Base-by-base conservation (phyloP, 371 early-diverging fungal genomes). In the Apophysomyces sp. region DNA sequence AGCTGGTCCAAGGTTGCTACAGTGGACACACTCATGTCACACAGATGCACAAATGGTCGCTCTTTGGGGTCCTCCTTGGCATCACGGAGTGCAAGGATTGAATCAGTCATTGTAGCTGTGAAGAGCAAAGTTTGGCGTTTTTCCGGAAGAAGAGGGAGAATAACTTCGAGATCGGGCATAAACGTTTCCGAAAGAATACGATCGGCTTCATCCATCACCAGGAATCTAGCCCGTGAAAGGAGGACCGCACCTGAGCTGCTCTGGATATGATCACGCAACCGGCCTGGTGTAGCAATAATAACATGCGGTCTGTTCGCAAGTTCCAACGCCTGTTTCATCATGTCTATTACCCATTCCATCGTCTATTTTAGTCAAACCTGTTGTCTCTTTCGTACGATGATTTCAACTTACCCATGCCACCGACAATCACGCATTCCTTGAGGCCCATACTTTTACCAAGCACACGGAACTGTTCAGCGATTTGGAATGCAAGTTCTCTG, bases 201-300 rank as follows among this genome's bases (percentile, higher is more conserved):
- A 86, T 99, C 99, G 3, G 99, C 99, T 81, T 99, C 99, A 83
- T 99, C 99, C 62, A 99, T 81, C 4, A 99, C 95, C 53, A 97
- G 71, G 63, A 80, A 91, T 62, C 72, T 76, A 52, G 82, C 77
- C 4, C 83, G 78, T 27, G 81, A 76, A 44, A 86, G 63, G 41
- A 87, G 69, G 4, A 90, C 77, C 8, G 89, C 90, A 27, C 92
- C 83, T 0, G 87, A 63, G 65, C 86, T 89, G 66, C 88, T 89
- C 30, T 86, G 81, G 32, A 99, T 91, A 74, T 94, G 98, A 76
- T 98, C 98, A 6, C 91, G 93, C 36, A 99, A 80, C 37, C 99
- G 83, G 0, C 99, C 99, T 0, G 99, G 99, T 9, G 99, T 99
- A 6, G 98, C 99, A 55, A 99, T 91, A 11, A 99, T 84, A 6